Evolutionary conservation across 2,329 filamentous ascomycete species (phyloP).

Genomic region (Beauveria caledonica): DNA sequence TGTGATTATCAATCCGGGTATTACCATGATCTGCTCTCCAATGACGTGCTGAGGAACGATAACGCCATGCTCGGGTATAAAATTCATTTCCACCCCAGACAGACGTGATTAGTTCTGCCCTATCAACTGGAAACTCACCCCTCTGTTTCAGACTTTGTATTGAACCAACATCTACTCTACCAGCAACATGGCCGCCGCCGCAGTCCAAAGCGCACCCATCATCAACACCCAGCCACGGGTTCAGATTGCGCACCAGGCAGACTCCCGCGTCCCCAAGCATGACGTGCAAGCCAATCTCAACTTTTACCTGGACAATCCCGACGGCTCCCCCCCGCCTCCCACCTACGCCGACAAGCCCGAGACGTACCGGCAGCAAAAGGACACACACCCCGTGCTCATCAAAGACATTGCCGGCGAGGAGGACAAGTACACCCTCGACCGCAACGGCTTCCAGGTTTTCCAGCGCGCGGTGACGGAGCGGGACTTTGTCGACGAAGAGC

Average conservation of each 20-base stretch:
- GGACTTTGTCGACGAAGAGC: slow-evolving; percentile 44
- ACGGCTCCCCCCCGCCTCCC: slow-evolving; percentile 31
- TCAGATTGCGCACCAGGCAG: slow-evolving; percentile 3
- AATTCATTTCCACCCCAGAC: neutral
- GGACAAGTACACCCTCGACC: slow-evolving; percentile 28
- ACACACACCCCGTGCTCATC: slow-evolving; percentile 23
- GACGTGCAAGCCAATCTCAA: slow-evolving; percentile 29
- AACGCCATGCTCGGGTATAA: neutral
- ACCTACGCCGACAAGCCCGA: slow-evolving; percentile 27
- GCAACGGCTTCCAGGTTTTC: slow-evolving; percentile 30
- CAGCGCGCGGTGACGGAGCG: slow-evolving; percentile 25
- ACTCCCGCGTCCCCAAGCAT: slow-evolving; percentile 10
- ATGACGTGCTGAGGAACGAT: slow-evolving; percentile 19
- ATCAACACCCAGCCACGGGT: slow-evolving; percentile 5
- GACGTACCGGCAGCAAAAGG: slow-evolving; percentile 24
- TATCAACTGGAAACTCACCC: too few species aligned
- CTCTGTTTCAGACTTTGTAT: too few species aligned
- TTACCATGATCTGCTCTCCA: slow-evolving; percentile 8
- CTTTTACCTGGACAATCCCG: slow-evolving; percentile 32
- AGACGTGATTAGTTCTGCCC: neutral
- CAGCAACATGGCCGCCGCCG: slow-evolving; percentile 18
- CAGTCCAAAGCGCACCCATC: slow-evolving; percentile 15
- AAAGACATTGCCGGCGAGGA: slow-evolving; percentile 29
- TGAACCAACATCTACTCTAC: neutral
- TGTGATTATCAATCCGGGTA: slow-evolving; percentile 19